phyloP scores from a whole-genome alignment of 805 yeast species.

The Debaryomyces maramus region DNA sequence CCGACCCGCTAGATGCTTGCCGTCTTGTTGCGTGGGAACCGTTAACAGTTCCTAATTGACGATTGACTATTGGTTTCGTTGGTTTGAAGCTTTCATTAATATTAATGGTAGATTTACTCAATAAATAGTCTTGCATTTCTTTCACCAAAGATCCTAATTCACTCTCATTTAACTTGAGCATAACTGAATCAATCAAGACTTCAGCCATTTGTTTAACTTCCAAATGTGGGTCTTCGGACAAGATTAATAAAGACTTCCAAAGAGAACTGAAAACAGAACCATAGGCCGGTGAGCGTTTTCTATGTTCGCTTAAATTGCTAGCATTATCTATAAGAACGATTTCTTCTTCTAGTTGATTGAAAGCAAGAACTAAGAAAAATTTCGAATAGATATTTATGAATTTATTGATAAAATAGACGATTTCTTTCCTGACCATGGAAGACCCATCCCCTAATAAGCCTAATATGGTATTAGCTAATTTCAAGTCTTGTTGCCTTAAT shows the following conservation, averaged over 20 bases:
- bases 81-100: slow-evolving; percentile 43
- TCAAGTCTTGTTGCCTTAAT: slow-evolving; percentile 65
- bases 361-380: slow-evolving; percentile 84
- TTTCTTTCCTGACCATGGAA: slow-evolving; percentile 82
- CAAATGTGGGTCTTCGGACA: slow-evolving; percentile 84
- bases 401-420: slow-evolving; percentile 72
- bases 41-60: slow-evolving; percentile 21
- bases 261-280: slow-evolving; percentile 83
- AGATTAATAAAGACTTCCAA: slow-evolving; percentile 80
- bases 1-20: slow-evolving; percentile 21
- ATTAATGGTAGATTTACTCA: slow-evolving; percentile 48
- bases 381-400: slow-evolving; percentile 68
- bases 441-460: slow-evolving; percentile 83
- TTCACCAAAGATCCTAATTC: slow-evolving; percentile 62
- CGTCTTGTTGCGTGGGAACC: slow-evolving; percentile 7
- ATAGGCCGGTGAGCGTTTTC: slow-evolving; percentile 74
- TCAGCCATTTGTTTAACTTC: slow-evolving; percentile 77
- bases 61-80: slow-evolving; percentile 35
- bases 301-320: slow-evolving; percentile 58
- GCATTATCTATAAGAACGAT: slow-evolving; percentile 64
- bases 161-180: slow-evolving; percentile 62
- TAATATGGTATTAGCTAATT: slow-evolving; percentile 66
- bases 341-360: slow-evolving; percentile 80
- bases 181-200: slow-evolving; percentile 70
- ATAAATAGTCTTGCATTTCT: slow-evolving; percentile 63